A percentile compares a stretch with the other conserved stretches of the same genome.
Conservation (phyloP, 305 asterid genomes). For the Fraxinus sp. region DNA sequence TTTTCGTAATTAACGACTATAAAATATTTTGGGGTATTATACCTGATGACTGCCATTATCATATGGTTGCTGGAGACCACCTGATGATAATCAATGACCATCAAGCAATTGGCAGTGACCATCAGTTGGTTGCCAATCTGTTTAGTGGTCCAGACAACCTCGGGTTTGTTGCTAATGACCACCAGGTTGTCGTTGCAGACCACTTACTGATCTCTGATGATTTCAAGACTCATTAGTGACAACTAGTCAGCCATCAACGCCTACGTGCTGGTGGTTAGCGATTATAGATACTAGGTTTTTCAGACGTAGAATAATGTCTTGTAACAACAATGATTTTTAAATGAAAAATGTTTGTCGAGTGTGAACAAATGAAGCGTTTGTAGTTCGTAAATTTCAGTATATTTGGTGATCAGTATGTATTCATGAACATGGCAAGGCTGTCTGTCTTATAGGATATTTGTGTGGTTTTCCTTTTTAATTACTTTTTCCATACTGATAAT, state of each 20-base stretch:
- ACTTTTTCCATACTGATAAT: not conserved
- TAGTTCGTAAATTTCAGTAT: not conserved
- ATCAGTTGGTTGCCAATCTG: not conserved
- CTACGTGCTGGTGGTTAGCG: not conserved
- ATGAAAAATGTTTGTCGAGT: not conserved
- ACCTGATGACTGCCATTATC: not conserved
- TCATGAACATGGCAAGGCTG: slow-evolving; percentile 6
- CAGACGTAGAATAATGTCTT: not conserved
- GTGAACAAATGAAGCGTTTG: not conserved
- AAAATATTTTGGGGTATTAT: no score
- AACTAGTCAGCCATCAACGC: not conserved
- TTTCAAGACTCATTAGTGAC: not conserved
- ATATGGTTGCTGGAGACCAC: not conserved
- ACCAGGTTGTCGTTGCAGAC: not conserved
- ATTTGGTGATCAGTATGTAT: slow-evolving; percentile 9
- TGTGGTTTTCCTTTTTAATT: not conserved
- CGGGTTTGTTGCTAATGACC: not conserved
- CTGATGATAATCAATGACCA: not conserved
- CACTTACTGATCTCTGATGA: not conserved
- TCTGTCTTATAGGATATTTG: not conserved
- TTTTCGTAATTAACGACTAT: no score
- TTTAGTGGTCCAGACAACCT: not conserved
- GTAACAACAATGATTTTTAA: not conserved
- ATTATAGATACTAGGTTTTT: not conserved
- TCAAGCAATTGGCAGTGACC: not conserved